A percentile compares a stretch with the other conserved stretches of the same genome.
Conservation (phyloP, 306 rosid genomes). For the Prosopis cineraria region DNA sequence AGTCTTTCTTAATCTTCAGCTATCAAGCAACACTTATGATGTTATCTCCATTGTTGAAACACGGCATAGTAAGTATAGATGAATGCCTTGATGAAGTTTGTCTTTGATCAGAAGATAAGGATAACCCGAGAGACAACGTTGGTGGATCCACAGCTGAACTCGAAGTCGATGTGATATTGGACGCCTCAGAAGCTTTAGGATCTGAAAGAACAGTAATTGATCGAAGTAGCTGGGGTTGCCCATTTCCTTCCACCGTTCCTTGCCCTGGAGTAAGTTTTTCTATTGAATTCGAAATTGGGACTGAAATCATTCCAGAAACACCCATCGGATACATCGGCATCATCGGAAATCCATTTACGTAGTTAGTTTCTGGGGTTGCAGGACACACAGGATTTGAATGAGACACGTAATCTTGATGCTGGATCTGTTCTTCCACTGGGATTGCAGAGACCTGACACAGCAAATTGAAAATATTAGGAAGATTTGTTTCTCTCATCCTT, state of each 20-base stretch:
- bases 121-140: slow-evolving; percentile 71
- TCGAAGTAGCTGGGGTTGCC: slow-evolving; percentile 41
- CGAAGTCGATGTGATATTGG: slow-evolving; percentile 46
- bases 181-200: slow-evolving; percentile 36
- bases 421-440: slow-evolving; percentile 70
- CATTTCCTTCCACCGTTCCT: slow-evolving; percentile 42
- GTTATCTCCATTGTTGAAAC: slow-evolving; percentile 74
- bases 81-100: slow-evolving; percentile 62
- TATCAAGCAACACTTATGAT: slow-evolving; percentile 79
- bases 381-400: slow-evolving; percentile 51
- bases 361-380: slow-evolving; percentile 50
- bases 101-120: slow-evolving; percentile 68
- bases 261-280: slow-evolving; percentile 59
- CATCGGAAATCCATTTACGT: slow-evolving; percentile 52
- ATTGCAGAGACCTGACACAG: slow-evolving; percentile 62
- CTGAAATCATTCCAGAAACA: slow-evolving; percentile 46
- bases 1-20: no score
- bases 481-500: background rate
- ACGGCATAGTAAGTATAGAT: slow-evolving; percentile 57
- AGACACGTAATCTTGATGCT: slow-evolving; percentile 54
- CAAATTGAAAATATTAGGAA: slow-evolving; percentile 28
- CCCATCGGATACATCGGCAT: slow-evolving; percentile 50
- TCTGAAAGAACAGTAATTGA: slow-evolving; percentile 42
- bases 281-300: slow-evolving; percentile 48
- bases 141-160: slow-evolving; percentile 55